These are phyloP conservation scores for Irpex sp. DNA, from an alignment of 1,284 basidiomycete species.

Conservation along the genomic window DNA sequence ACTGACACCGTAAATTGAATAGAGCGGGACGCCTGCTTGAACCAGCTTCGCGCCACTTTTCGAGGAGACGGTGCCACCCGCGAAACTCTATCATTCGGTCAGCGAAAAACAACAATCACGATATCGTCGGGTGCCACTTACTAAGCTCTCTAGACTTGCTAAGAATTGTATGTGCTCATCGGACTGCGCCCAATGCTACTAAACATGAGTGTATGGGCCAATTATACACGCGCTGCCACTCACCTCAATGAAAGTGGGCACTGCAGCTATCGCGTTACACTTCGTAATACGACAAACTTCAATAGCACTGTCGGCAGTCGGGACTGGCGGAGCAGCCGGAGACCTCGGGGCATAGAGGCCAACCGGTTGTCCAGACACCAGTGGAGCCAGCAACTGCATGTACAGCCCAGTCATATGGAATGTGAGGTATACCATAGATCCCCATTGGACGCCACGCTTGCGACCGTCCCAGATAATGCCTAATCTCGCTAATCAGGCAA, in stretches of 20 bases:
- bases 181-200: slow-evolving; percentile 17
- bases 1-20: slow-evolving; percentile 19
- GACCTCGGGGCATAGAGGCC: slow-evolving; percentile 4
- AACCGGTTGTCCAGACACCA: slow-evolving; percentile 5
- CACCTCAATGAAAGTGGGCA: slow-evolving; percentile 19
- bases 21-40: slow-evolving; percentile 21
- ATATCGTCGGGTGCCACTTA: neutral
- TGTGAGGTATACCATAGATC: slow-evolving; percentile 10
- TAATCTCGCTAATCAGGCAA: neutral
- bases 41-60: slow-evolving; percentile 24
- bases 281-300: neutral
- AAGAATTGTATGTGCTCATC: slow-evolving; percentile 17
- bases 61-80: slow-evolving; percentile 26
- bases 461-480: neutral
- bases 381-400: slow-evolving; percentile 10
- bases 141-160: slow-evolving; percentile 10
- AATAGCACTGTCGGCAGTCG: slow-evolving; percentile 12
- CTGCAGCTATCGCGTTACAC: slow-evolving; percentile 1
- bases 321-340: slow-evolving; percentile 6
- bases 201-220: neutral
- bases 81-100: slow-evolving; percentile 16
- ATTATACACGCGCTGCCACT: neutral
- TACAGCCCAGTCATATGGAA: slow-evolving; percentile 18
- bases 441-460: slow-evolving; percentile 2
- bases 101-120: neutral